phyloP scores from a whole-genome alignment of 2,329 filamentous ascomycete species.

The Aciculosporium take region DNA sequence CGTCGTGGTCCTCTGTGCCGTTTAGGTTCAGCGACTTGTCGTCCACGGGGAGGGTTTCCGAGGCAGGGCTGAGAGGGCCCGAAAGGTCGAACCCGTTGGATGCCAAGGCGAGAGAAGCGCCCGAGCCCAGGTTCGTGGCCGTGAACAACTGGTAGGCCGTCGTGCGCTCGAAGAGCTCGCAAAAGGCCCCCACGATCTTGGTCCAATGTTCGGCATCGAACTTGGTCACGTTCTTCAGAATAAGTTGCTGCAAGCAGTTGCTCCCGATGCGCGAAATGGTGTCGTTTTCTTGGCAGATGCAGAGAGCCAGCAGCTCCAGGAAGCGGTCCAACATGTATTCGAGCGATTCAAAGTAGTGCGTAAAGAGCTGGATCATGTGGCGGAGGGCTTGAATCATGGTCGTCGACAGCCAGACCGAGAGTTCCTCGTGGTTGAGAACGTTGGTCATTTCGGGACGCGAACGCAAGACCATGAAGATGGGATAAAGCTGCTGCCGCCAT shows the following conservation, averaged over 20 bases:
- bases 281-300: conserved; percentile 98
- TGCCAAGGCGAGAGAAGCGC: conserved; percentile 35
- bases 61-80: conserved; percentile 25
- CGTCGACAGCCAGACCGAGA: conserved; percentile 96
- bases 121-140: conserved; percentile 47
- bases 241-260: conserved; percentile 93
- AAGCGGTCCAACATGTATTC: conserved; percentile 99
- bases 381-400: conserved; percentile 98
- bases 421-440: conserved; percentile 85
- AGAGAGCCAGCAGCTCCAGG: conserved; percentile 81
- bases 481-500: conserved; percentile 91
- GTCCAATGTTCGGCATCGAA: conserved; percentile 80
- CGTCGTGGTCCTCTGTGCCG: conserved; percentile 31
- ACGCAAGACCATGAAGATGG: conserved; percentile 95
- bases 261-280: conserved; percentile 96
- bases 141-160: conserved; percentile 94
- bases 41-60: conserved; percentile 27
- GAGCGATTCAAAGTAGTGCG: conserved; percentile 90
- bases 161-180: conserved; percentile 85
- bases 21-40: conserved; percentile 50
- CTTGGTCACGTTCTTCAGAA: conserved; percentile 89
- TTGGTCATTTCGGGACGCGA: conserved; percentile 95
- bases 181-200: conserved; percentile 89
- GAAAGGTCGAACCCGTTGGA: conserved; percentile 39
- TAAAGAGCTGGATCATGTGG: conserved; percentile 98